Percentiles rank a stretch among this genome's conserved stretches.
These are phyloP conservation scores for Lachnellula hyalina DNA, from an alignment of 2,329 filamentous ascomycete genomes.

Conservation along the genomic window DNA sequence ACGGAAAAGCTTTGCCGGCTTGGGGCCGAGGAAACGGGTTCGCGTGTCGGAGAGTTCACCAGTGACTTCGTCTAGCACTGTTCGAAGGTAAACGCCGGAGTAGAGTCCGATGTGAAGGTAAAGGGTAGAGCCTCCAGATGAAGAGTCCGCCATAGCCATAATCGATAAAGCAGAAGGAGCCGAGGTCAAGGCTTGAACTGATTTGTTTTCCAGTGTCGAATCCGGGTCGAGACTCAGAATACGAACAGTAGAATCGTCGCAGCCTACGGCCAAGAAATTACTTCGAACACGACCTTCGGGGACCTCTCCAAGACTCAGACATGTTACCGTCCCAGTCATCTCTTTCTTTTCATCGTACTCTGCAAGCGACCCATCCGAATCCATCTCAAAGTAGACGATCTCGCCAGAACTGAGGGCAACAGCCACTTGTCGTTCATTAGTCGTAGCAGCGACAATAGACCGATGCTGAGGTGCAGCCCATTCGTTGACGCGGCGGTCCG, in stretches of 20 bases:
- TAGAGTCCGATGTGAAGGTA: slow-evolving; percentile 95
- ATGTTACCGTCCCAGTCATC: slow-evolving; percentile 93
- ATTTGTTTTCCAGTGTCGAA: slow-evolving; percentile 86
- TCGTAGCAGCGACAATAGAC: slow-evolving; percentile 89
- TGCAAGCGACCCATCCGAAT: slow-evolving; percentile 80
- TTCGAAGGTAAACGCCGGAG: slow-evolving; percentile 92
- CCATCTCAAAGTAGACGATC: slow-evolving; percentile 98
- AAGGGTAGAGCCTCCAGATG: slow-evolving; percentile 78
- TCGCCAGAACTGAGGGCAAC: slow-evolving; percentile 93
- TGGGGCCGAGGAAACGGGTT: slow-evolving; percentile 89
- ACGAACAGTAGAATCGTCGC: slow-evolving; percentile 92
- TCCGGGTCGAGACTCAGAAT: slow-evolving; percentile 88
- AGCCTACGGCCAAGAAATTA: slow-evolving; percentile 91
- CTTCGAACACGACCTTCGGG: slow-evolving; percentile 85
- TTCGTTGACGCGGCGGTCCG: slow-evolving; percentile 73
- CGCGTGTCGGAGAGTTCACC: slow-evolving; percentile 93
- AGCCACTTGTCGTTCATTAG: slow-evolving; percentile 88
- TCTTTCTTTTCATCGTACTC: slow-evolving; percentile 94
- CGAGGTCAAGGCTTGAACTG: slow-evolving; percentile 87
- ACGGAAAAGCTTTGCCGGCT: slow-evolving; percentile 82
- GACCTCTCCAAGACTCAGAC: slow-evolving; percentile 87
- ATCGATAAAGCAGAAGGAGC: slow-evolving; percentile 85
- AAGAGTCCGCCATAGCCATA: slow-evolving; percentile 93
- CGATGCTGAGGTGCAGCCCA: slow-evolving; percentile 92
- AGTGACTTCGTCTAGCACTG: slow-evolving; percentile 89